A percentile compares a stretch with the other conserved stretches of the same genome.
Evolutionary conservation across 1,284 basidiomycete genomes (phyloP).

Genomic region (Anthracocystis panici-leucophaei): DNA sequence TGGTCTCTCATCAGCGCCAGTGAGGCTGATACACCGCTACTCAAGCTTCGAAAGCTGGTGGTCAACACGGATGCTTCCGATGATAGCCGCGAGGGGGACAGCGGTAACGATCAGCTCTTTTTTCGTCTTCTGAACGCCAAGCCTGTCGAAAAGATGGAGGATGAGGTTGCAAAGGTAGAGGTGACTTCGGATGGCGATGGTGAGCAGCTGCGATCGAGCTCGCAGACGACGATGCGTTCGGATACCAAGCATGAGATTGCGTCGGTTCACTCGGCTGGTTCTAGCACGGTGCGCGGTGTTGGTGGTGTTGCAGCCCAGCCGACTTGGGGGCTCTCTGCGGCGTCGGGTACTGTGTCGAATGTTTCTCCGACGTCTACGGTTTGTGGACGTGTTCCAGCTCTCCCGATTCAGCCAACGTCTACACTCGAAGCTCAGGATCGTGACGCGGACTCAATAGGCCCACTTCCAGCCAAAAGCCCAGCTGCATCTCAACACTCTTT

Average conservation of each 20-base stretch:
- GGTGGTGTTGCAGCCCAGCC: slow-evolving; percentile 10
- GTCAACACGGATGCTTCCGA: slow-evolving; percentile 43
- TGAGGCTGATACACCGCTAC: slow-evolving; percentile 47
- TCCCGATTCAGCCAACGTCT: background rate
- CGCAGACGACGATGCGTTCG: slow-evolving; percentile 31
- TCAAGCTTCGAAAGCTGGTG: slow-evolving; percentile 46
- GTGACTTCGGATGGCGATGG: background rate
- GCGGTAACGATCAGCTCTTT: slow-evolving; percentile 31
- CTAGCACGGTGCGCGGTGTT: slow-evolving; percentile 26
- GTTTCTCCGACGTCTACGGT: slow-evolving; percentile 15
- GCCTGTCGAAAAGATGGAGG: background rate
- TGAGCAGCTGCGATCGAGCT: slow-evolving; percentile 25
- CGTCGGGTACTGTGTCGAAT: slow-evolving; percentile 13
- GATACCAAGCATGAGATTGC: slow-evolving; percentile 42
- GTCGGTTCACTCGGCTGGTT: slow-evolving; percentile 28
- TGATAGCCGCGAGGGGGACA: slow-evolving; percentile 22
- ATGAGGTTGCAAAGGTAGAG: slow-evolving; percentile 1
- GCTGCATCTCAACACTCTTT: slow-evolving; percentile 23
- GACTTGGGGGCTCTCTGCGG: slow-evolving; percentile 12
- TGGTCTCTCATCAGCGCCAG: slow-evolving; percentile 51
- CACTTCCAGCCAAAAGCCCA: slow-evolving; percentile 25
- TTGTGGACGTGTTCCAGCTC: slow-evolving; percentile 4
- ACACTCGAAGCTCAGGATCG: background rate
- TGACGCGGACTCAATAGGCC: slow-evolving; percentile 26
- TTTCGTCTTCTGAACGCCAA: slow-evolving; percentile 23